Evolutionary conservation across 2,329 filamentous ascomycete species (phyloP), one percentile per base, ranked within the genome.

Genomic region (Metarhizium sp.): DNA sequence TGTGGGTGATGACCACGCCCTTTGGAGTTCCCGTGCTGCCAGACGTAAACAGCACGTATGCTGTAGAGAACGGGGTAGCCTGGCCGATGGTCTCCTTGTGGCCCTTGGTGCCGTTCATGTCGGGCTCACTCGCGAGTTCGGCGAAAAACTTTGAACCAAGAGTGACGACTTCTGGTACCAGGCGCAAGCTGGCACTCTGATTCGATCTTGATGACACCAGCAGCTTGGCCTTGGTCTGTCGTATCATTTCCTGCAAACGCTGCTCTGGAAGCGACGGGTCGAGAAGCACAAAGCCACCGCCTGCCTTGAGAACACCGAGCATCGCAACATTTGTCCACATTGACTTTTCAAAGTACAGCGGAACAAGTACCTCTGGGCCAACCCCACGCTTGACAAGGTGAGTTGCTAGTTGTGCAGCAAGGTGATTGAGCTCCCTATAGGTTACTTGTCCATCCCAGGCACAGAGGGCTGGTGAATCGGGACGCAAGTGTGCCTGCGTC

Each of bases 321-420:
- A 64, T 63, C 0, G 58, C 58, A 1, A 64, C 58, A 4, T 59
- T 54, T 16, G 59, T 58, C 59, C 57, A 59, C 4, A 52, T 30
- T 16, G 61, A 63, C 53, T 65, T 67, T 13, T 63, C 60, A 13
- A 66, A 62, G 14, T 58, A 58, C 4, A 67, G 55, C 2, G 62
- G 61, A 18, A 66, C 58, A 13, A 63, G 45, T 4, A 54, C 52
- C 7, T 49, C 50, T 5, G 48, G 32, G 1, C n/a, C n/a, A n/a
- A 55, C 13, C 13, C 50, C 52, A 1, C 40, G 2, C 36, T 40
- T 20, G n/a, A 32, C n/a, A 13, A 59, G 34, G 7, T 13, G 7
- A 8, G 8, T 13, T 10, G 34, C 7, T 36, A 36, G 13, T 3
- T 36, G 7, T 10, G 7, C 4, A 11, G 34, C 34, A 8, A 36